Base-by-base conservation (phyloP, 2,329 filamentous ascomycete genomes). In the Hymenoscyphus occultus region DNA sequence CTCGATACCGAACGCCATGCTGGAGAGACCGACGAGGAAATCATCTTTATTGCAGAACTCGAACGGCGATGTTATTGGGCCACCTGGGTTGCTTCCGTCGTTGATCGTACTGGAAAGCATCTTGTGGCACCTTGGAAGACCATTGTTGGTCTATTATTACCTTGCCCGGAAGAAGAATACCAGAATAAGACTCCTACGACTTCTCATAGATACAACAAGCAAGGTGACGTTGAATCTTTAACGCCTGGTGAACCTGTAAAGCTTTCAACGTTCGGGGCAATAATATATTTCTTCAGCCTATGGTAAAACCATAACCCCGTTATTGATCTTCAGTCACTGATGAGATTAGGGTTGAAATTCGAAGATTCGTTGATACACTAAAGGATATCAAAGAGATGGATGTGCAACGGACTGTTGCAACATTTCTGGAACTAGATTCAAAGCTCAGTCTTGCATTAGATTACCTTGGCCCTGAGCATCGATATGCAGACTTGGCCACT, bases 261-360 rank as follows among this genome's bases (percentile, higher is more conserved):
- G 10, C 59, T 59, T 39, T 68, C 68, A 32, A 42, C 45, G 6
- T 61, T 64, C 57, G 68, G 39, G 9, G 64, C 65, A 32, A 32
- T 67, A 31, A 56, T 66, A 40, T 67, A 68, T 32, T 54, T 64
- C 5, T 66, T 65, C 22, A 54, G 60, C 39, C 45, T 69, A 59
- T 70, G 67, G 68, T 70, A 67, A 54, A 19, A 14, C 39, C 10
- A 12, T 13, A 54, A 39, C 58, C 6, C 1, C n/a, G 19, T 16
- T 9, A 39, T 31, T 60, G 5, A 12, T 45, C 14, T 32, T 16
- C 22, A 14, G 31, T 31, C 39, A 39, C 39, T 51, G 22, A 48
- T n/a, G 19, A 5, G 2, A 5, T 9, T 56, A 70, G 68, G 67
- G 64, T 64, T 61, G 68, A 70, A 60, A 65, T 70, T 57, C 65